Conservation (phyloP, 768 basidiomycete genomes). For the Trametes cubensis region DNA sequence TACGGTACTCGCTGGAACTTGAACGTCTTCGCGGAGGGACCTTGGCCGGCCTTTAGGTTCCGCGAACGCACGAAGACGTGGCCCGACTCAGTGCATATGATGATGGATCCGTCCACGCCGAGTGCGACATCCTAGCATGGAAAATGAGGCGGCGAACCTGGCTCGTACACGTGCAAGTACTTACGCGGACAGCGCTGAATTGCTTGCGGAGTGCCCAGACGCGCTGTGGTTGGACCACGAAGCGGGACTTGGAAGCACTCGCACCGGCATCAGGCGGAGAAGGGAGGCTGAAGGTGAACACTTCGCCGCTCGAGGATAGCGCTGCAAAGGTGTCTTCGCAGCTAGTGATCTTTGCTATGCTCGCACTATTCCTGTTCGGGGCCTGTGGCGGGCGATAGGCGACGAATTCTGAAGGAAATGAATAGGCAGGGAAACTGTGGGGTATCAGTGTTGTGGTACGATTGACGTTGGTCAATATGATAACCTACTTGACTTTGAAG, state of each 20-base stretch:
- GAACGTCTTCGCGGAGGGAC: conserved; percentile 49
- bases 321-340: conserved; percentile 84
- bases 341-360: conserved; percentile 76
- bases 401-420: conserved; percentile 74
- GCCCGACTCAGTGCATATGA: conserved; percentile 92
- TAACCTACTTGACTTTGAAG: conserved; percentile 69
- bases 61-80: conserved; percentile 88
- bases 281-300: conserved; percentile 75
- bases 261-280: conserved; percentile 35
- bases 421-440: conserved; percentile 74
- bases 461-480: not conserved
- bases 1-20: conserved; percentile 82
- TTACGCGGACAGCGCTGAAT: conserved; percentile 78
- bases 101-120: conserved; percentile 83
- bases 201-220: conserved; percentile 89
- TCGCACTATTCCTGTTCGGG: conserved; percentile 62
- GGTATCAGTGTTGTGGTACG: not conserved
- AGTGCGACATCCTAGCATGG: conserved; percentile 77
- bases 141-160: not conserved
- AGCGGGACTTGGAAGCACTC: conserved; percentile 31
- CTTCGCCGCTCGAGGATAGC: conserved; percentile 83
- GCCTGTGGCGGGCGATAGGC: conserved; percentile 85
- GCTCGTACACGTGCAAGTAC: conserved; percentile 22
- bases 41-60: conserved; percentile 28
- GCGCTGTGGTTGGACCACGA: conserved; percentile 75